Base-by-base conservation (phyloP, 1,139 yeast genomes). In the Geotrichum carabidarum region DNA sequence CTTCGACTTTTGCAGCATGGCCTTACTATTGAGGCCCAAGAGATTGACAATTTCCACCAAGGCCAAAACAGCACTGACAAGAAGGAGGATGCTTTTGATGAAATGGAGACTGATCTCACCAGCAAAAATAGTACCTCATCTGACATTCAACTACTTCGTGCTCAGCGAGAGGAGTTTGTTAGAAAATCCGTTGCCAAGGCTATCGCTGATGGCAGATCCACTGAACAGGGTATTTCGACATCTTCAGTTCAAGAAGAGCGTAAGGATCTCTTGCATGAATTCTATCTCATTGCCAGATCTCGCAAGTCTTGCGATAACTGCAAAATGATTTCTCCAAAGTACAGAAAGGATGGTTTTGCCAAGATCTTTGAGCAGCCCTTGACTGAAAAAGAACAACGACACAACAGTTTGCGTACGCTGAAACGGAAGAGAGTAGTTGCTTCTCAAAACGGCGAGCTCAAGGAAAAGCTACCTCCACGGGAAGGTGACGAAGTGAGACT, bases 291-390 rank as follows among this genome's bases (percentile, higher is more conserved):
- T 63, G 73, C 90, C 55, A 74, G 88, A 62, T 73, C 84, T 50
- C 82, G 96, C 71, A 84, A 89, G 56, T 86, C 84, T 71, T 94
- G 99, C 80, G 95, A 87, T 67, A 90, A 90, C 71, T 94, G 99
- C 79, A 88, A 90, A 50, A 87, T 91, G 96, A 87, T 78, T 70
- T 89, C 96, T 45, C 98, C 99, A 54, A 78, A 84, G 44, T 93
- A 84, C 77, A 82, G 99, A 75, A 93, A 91, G 68, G 99, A 94
- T 69, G 99, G 99, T 0, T 86, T 83, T 67, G 81, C 93, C 57
- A 94, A 94, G 74, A 82, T 94, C 60, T 94, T 94, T 64, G 98
- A 93, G 73, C 84, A 84, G 61, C 83, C 95, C 6, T 77, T 94
- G 64, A 79, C 79, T 53, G 96, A 87, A 51, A 88, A 88, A 70